Evolutionary conservation across 1,284 basidiomycete genomes (phyloP).

Genomic region (Austroboletus novae-zelandiae): DNA sequence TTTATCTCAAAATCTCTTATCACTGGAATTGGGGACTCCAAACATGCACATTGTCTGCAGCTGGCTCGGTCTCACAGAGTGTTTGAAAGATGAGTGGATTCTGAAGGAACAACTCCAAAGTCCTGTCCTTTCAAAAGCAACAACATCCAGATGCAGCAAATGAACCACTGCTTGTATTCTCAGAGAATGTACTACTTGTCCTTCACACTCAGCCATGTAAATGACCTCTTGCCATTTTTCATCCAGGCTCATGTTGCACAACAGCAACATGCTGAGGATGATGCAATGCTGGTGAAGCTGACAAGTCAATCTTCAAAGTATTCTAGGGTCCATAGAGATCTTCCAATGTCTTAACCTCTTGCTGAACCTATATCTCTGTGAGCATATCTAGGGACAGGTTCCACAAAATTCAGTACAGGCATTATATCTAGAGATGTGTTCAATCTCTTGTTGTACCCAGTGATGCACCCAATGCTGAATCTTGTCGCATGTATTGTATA

Average conservation of each 20-base stretch:
- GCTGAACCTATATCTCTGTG: too few relatives aligned
- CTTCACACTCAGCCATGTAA: slow-evolving; percentile 43
- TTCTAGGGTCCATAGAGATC: slow-evolving; percentile 31
- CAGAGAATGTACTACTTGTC: too few relatives aligned
- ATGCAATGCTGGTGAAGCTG: slow-evolving; percentile 18
- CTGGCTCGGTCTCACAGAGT: too few relatives aligned
- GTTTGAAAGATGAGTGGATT: too few relatives aligned
- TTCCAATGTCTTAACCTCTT: slow-evolving; percentile 37
- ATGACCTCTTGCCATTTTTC: slow-evolving; percentile 50
- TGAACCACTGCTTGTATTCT: slow-evolving; percentile 23
- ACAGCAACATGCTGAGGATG: too few relatives aligned
- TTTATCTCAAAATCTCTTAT: too few relatives aligned
- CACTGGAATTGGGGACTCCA: too few relatives aligned
- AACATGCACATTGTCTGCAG: too few relatives aligned
- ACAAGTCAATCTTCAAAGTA: neutral
- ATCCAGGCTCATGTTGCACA: slow-evolving; percentile 29
- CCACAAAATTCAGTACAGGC: slow-evolving; percentile 31
- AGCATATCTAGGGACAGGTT: slow-evolving; percentile 19
- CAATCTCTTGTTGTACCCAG: slow-evolving; percentile 12
- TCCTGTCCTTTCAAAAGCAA: too few relatives aligned
- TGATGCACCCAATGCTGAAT: slow-evolving; percentile 35
- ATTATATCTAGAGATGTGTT: slow-evolving; percentile 37
- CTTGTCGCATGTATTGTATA: too few relatives aligned
- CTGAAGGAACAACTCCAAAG: too few relatives aligned
- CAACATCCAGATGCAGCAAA: neutral